These are phyloP conservation scores for Pichia sp. DNA, from an alignment of 1,139 yeast genomes.

Conservation along the genomic window DNA sequence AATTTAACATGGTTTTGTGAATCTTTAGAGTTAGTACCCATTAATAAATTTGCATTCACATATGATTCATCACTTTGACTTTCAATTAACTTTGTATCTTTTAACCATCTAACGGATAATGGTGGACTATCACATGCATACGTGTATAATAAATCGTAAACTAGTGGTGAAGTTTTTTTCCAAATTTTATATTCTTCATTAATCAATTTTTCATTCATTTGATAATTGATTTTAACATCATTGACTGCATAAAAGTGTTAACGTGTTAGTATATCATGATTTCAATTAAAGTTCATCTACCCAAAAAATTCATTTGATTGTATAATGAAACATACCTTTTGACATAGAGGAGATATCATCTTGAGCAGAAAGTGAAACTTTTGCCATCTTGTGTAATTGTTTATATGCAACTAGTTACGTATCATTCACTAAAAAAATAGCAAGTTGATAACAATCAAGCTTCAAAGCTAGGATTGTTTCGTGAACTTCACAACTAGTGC, in stretches of 20 bases:
- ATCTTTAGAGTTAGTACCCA: conserved; percentile 44
- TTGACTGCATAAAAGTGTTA: conserved; percentile 1
- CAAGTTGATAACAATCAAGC: too few species aligned
- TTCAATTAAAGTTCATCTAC: background rate
- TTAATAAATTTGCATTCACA: conserved; percentile 38
- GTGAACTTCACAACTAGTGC: too few species aligned
- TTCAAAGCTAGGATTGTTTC: too few species aligned
- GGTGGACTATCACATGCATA: conserved; percentile 60
- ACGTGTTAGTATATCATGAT: conserved; percentile 3
- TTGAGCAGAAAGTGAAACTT: background rate
- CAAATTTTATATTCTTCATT: conserved; percentile 83
- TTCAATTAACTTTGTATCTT: conserved; percentile 33
- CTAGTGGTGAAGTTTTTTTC: conserved; percentile 90
- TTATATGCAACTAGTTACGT: too few species aligned
- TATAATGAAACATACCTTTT: background rate
- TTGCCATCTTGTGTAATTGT: background rate
- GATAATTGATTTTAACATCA: conserved; percentile 34
- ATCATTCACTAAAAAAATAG: too few species aligned
- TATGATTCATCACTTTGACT: conserved; percentile 29
- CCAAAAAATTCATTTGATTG: background rate
- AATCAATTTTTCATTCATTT: conserved; percentile 43
- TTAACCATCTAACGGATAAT: conserved; percentile 44
- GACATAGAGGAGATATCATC: background rate
- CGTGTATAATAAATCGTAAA: conserved; percentile 74
- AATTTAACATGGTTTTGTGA: conserved; percentile 41